phyloP scores from a whole-genome alignment of 257 asterid species.

The Phtheirospermum japonicum region DNA sequence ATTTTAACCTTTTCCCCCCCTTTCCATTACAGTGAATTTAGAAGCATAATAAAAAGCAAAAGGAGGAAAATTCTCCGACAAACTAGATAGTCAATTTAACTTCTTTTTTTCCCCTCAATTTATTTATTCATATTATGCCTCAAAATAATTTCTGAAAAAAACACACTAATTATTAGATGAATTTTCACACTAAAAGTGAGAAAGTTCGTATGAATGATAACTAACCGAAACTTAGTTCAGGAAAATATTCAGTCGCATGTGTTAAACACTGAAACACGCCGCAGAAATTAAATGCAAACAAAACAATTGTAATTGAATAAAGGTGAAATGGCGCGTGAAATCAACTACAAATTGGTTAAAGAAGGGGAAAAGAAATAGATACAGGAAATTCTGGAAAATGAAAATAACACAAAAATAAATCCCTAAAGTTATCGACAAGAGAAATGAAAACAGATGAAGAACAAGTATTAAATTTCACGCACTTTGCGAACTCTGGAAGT shows the following conservation, averaged over 20 bases:
- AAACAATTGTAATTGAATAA: neutral
- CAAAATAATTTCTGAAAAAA: neutral
- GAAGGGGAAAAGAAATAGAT: no score
- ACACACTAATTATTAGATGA: neutral
- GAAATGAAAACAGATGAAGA: neutral
- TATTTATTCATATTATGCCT: neutral
- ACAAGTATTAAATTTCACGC: neutral
- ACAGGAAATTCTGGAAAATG: neutral
- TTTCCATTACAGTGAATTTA: neutral
- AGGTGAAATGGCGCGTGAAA: slow-evolving; percentile 17
- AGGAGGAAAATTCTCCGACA: neutral
- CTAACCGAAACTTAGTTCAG: slow-evolving; percentile 5
- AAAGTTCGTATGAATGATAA: neutral
- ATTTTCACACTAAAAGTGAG: no score
- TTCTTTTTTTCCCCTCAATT: neutral
- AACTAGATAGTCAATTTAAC: no score
- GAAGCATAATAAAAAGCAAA: neutral
- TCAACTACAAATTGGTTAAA: neutral
- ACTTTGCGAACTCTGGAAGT: slow-evolving; percentile 17
- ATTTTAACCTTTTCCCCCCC: neutral
- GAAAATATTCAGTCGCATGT: neutral
- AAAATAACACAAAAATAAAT: neutral
- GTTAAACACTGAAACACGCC: neutral
- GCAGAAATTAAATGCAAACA: neutral
- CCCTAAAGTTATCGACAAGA: slow-evolving; percentile 1